Evolutionary conservation across 805 yeast genomes (phyloP).

Genomic region (Candida insectalens): DNA sequence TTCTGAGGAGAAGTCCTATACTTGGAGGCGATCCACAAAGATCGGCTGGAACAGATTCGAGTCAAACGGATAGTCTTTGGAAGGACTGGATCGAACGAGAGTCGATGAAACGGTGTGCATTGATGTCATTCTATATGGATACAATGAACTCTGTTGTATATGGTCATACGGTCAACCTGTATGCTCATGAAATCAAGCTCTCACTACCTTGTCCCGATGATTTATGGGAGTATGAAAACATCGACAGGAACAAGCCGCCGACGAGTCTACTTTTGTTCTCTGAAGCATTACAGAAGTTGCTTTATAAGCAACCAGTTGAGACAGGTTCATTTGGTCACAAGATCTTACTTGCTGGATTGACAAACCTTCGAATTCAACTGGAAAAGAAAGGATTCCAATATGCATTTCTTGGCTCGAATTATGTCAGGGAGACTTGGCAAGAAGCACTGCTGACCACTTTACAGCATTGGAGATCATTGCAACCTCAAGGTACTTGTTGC

Average conservation of each 20-base stretch:
- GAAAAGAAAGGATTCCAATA: too few species aligned
- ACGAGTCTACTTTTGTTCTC: slow-evolving; percentile 17
- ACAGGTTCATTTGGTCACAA: slow-evolving; percentile 49
- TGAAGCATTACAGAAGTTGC: slow-evolving; percentile 22
- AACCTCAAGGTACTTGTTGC: too few species aligned
- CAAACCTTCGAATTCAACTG: too few species aligned
- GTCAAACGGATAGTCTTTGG: slow-evolving; percentile 22
- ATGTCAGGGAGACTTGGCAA: too few species aligned
- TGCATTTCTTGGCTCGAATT: too few species aligned
- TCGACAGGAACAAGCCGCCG: slow-evolving; percentile 11
- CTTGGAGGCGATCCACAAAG: slow-evolving; percentile 32
- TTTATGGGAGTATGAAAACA: slow-evolving; percentile 31
- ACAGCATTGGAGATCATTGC: too few species aligned
- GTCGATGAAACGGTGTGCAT: slow-evolving; percentile 60
- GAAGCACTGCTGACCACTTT: too few species aligned
- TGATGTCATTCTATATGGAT: slow-evolving; percentile 69
- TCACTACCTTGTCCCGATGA: slow-evolving; percentile 50
- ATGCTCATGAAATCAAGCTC: slow-evolving; percentile 43
- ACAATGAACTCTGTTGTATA: slow-evolving; percentile 63
- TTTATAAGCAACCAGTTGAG: slow-evolving; percentile 33
- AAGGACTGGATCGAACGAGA: slow-evolving; percentile 68
- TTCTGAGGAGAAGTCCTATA: slow-evolving; percentile 37
- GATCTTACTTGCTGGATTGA: too few species aligned
- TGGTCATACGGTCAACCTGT: slow-evolving; percentile 50
- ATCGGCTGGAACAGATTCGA: slow-evolving; percentile 19